Evolutionary conservation across 176 grass and related monocot species (phyloP).

Genomic region (Elaeis guineensis): DNA sequence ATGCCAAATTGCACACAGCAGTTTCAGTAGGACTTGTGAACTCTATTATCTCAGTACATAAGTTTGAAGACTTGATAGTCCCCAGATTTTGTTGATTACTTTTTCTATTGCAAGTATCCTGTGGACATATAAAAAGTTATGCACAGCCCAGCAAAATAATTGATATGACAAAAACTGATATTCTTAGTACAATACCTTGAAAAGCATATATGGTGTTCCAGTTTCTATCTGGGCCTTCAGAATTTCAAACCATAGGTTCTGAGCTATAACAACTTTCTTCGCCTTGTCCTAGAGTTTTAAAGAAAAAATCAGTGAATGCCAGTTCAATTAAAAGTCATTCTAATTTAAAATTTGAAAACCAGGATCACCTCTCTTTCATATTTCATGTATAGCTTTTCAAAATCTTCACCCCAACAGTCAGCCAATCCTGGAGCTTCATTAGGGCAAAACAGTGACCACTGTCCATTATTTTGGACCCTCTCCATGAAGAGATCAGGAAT

Average conservation of each 20-base stretch:
- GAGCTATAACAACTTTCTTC: conserved; percentile 83
- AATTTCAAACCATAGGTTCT: conserved; percentile 94
- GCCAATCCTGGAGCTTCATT: too few relatives aligned
- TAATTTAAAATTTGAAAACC: background rate
- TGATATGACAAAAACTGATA: too few relatives aligned
- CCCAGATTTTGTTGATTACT: conserved; percentile 98
- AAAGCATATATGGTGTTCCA: conserved; percentile 99
- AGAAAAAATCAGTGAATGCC: conserved; percentile 3
- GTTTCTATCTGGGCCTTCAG: conserved; percentile 98
- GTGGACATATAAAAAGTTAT: conserved; percentile 17
- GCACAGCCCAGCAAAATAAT: background rate
- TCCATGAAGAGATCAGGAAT: too few relatives aligned
- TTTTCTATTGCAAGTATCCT: conserved; percentile 99
- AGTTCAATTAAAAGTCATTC: conserved; percentile 1
- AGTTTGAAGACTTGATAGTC: conserved; percentile 94
- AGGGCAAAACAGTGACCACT: too few relatives aligned
- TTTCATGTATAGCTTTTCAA: conserved; percentile 68
- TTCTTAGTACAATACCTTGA: conserved; percentile 52
- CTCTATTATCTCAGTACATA: conserved; percentile 97
- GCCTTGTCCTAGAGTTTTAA: conserved; percentile 65
- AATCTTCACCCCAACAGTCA: too few relatives aligned
- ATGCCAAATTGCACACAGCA: conserved; percentile 89
- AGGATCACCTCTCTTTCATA: conserved; percentile 72
- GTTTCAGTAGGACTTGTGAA: conserved; percentile 89
- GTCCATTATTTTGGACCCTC: too few relatives aligned